Percentiles rank a stretch among this genome's conserved stretches.
Conservation (phyloP, 2,329 filamentous ascomycete species). For the Scortechinia acanthostroma region DNA sequence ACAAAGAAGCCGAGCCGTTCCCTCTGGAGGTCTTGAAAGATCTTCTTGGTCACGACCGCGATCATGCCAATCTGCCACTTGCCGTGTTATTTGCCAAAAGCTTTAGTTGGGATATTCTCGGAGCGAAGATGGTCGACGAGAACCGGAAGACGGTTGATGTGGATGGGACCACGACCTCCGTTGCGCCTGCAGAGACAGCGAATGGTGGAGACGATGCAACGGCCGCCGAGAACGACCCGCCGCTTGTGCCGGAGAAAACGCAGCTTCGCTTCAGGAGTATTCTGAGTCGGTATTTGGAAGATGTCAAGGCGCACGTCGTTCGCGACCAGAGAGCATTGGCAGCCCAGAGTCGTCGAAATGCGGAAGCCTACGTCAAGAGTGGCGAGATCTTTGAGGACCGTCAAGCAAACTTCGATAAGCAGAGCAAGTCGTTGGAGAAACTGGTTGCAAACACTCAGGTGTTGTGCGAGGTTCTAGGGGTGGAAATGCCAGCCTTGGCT, state of each 20-base stretch:
- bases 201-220: constrained; percentile 27
- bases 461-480: constrained; percentile 78
- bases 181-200: neutral
- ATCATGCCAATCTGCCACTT: constrained; percentile 83
- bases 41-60: constrained; percentile 83
- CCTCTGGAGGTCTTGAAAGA: constrained; percentile 97
- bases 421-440: constrained; percentile 84
- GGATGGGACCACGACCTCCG: constrained; percentile 59
- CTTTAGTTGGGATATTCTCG: constrained; percentile 91
- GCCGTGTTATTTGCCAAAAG: constrained; percentile 93
- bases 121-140: constrained; percentile 68
- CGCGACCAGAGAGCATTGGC: constrained; percentile 87
- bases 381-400: constrained; percentile 97
- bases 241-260: constrained; percentile 69
- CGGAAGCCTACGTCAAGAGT: constrained; percentile 95
- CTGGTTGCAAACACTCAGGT: constrained; percentile 84
- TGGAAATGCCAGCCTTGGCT: constrained; percentile 88
- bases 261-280: constrained; percentile 83
- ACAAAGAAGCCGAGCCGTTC: constrained; percentile 74
- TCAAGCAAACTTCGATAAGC: constrained; percentile 90
- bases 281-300: constrained; percentile 80
- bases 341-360: constrained; percentile 84
- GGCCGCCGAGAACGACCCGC: constrained; percentile 59
- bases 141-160: constrained; percentile 79
- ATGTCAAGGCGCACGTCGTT: constrained; percentile 79